Conservation (phyloP, 164 flowering plant species). For the Aristolochia californica region DNA sequence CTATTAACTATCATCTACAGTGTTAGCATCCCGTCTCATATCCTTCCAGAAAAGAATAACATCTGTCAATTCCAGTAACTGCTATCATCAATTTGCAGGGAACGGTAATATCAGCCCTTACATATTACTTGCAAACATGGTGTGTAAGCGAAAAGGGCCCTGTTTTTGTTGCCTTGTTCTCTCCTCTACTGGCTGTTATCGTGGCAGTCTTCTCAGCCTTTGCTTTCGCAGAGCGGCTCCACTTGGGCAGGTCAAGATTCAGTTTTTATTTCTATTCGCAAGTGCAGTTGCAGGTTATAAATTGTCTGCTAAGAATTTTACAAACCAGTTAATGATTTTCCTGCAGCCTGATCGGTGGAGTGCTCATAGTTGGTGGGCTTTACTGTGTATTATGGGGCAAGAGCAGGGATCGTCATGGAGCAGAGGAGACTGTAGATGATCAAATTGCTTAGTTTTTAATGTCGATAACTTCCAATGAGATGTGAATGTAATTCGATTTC, state of each 20-base stretch:
- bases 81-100: too few relatives aligned
- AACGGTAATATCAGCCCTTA: conserved; percentile 18
- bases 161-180: conserved; percentile 38
- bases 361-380: conserved; percentile 28
- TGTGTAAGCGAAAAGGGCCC: conserved; percentile 28
- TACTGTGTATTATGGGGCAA: conserved; percentile 43
- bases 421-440: neutral
- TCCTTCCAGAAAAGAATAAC: neutral
- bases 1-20: conserved; percentile 28
- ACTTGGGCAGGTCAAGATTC: conserved; percentile 31
- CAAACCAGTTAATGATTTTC: neutral
- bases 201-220: conserved; percentile 31
- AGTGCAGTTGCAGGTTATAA: neutral
- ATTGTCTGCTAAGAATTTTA: neutral
- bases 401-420: conserved; percentile 9
- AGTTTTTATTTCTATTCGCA: too few relatives aligned
- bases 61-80: too few relatives aligned
- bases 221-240: conserved; percentile 31
- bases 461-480: too few relatives aligned
- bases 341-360: conserved; percentile 31
- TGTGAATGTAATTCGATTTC: too few relatives aligned
- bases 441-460: too few relatives aligned
- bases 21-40: conserved; percentile 11
- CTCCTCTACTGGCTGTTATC: conserved; percentile 21
- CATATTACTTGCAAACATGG: conserved; percentile 34